These are phyloP conservation scores for Venturia nashicola DNA, from an alignment of 2,329 filamentous ascomycete genomes.

Conservation along the genomic window DNA sequence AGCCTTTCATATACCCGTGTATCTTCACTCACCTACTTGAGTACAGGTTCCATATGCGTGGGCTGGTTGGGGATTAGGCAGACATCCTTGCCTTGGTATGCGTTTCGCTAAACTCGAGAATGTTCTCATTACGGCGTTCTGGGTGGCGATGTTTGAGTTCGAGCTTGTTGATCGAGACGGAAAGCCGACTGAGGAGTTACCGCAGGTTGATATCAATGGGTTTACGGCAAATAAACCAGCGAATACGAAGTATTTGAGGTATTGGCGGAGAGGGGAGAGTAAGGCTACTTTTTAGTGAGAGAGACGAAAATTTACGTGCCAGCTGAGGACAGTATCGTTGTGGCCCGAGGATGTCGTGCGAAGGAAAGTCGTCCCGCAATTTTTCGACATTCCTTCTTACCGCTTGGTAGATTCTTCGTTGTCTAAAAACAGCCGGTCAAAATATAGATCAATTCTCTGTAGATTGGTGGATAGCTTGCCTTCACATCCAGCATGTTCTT, in stretches of 20 bases:
- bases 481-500: too few relatives aligned
- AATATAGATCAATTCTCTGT: too few relatives aligned
- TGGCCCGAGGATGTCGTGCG: too few relatives aligned
- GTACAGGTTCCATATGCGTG: conserved; percentile 16
- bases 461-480: too few relatives aligned
- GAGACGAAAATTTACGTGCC: neutral
- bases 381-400: neutral
- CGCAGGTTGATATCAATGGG: conserved; percentile 12
- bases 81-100: conserved; percentile 28
- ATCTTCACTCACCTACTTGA: neutral
- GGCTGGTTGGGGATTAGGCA: conserved; percentile 25
- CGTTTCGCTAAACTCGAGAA: conserved; percentile 43
- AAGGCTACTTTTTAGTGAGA: neutral
- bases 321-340: neutral
- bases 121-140: conserved; percentile 36
- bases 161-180: conserved; percentile 30
- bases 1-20: neutral
- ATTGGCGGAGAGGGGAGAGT: neutral
- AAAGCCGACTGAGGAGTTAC: conserved; percentile 17
- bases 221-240: neutral
- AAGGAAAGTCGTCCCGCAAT: too few relatives aligned
- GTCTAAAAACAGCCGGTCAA: too few relatives aligned
- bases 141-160: conserved; percentile 38
- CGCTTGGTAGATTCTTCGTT: too few relatives aligned
- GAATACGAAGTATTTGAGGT: neutral